Evolutionary conservation across 257 asterid species (phyloP).

Genomic region (Osmanthus fragrans): DNA sequence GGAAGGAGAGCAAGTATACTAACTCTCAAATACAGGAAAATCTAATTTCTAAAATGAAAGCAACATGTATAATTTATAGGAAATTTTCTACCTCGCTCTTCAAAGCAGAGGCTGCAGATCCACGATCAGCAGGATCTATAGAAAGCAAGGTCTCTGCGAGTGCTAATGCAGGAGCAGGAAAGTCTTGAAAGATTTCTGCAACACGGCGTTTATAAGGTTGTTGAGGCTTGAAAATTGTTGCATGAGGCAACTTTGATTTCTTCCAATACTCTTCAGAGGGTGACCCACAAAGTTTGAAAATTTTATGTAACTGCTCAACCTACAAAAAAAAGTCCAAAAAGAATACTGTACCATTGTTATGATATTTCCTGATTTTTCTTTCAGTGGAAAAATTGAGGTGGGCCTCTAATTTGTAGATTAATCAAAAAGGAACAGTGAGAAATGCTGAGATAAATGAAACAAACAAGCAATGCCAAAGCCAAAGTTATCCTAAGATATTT

Average conservation of each 20-base stretch:
- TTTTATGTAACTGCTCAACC: slow-evolving; percentile 98
- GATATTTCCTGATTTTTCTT: neutral
- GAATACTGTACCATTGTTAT: neutral
- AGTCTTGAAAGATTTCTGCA: slow-evolving; percentile 81
- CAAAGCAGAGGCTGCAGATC: slow-evolving; percentile 85
- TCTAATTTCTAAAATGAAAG: slow-evolving; percentile 11
- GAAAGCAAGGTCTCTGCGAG: slow-evolving; percentile 79
- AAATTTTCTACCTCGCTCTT: slow-evolving; percentile 69
- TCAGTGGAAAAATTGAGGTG: neutral
- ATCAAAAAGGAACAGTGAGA: neutral
- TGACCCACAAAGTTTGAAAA: slow-evolving; percentile 96
- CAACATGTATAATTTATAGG: neutral
- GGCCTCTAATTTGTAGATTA: neutral
- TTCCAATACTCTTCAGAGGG: slow-evolving; percentile 97
- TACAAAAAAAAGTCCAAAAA: slow-evolving; percentile 29
- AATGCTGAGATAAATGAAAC: neutral
- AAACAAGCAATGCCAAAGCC: neutral
- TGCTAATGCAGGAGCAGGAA: slow-evolving; percentile 74
- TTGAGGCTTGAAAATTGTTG: slow-evolving; percentile 95
- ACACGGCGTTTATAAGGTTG: slow-evolving; percentile 88
- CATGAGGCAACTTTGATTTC: slow-evolving; percentile 89
- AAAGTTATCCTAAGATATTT: neutral
- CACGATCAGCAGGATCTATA: slow-evolving; percentile 89
- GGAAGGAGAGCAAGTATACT: neutral
- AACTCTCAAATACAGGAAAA: slow-evolving; percentile 1